Conservation (phyloP, 768 basidiomycete species). For the Pisolithus sp. region DNA sequence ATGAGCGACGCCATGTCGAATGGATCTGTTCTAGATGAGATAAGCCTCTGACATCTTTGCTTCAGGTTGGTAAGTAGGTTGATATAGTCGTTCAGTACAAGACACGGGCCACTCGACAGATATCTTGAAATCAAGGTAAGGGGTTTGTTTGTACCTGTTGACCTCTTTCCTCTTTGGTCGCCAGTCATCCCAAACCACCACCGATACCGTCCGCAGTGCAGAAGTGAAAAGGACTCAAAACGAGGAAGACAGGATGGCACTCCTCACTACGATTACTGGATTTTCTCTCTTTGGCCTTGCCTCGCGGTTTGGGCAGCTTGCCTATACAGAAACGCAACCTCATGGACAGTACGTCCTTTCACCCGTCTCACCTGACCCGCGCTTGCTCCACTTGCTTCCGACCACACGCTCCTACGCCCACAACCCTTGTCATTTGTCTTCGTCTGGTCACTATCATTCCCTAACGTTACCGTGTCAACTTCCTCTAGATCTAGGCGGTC, state of each 20-base stretch:
- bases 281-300: slow-evolving; percentile 81
- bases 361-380: background rate
- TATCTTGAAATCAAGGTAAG: background rate
- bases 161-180: slow-evolving; percentile 1
- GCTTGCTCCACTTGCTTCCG: background rate
- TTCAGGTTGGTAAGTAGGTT: background rate
- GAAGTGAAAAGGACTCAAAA: background rate
- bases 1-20: background rate
- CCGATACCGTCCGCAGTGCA: background rate
- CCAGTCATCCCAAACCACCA: too few species aligned
- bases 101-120: background rate
- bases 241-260: slow-evolving; percentile 40
- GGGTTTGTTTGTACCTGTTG: slow-evolving; percentile 23
- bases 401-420: background rate
- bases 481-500: slow-evolving; percentile 63
- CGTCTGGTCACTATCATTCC: background rate
- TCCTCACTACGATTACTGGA: slow-evolving; percentile 65
- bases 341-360: slow-evolving; percentile 62
- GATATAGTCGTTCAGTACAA: background rate
- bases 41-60: slow-evolving; percentile 12
- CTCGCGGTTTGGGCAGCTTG: slow-evolving; percentile 79
- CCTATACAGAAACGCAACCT: slow-evolving; percentile 76
- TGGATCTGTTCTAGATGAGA: background rate
- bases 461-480: background rate
- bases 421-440: background rate